A percentile compares a stretch with the other conserved stretches of the same genome.
phyloP scores from a whole-genome alignment of 2,329 filamentous ascomycete species.

The Talaromyces sp. region DNA sequence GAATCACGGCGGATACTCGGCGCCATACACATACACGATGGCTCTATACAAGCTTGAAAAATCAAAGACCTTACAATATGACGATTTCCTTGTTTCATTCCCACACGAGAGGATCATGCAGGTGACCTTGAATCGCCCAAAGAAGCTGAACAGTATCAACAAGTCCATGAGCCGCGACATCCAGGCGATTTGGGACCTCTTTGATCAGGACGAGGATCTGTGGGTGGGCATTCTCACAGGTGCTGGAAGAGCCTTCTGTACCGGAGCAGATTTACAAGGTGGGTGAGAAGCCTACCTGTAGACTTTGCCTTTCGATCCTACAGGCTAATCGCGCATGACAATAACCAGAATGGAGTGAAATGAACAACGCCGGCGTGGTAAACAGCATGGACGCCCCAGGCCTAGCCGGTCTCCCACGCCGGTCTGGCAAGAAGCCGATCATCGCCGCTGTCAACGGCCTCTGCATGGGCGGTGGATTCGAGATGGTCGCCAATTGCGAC shows the following conservation, averaged over 20 bases:
- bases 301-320: background rate
- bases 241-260: constrained; percentile 62
- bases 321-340: background rate
- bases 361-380: constrained; percentile 47
- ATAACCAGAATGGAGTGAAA: constrained; percentile 50
- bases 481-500: constrained; percentile 72
- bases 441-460: constrained; percentile 73
- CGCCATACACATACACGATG: background rate
- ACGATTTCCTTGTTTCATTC: constrained; percentile 3
- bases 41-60: background rate
- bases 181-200: constrained; percentile 54
- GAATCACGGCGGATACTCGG: background rate
- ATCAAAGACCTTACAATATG: background rate
- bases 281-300: background rate
- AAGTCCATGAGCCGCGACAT: constrained; percentile 43
- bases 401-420: constrained; percentile 51
- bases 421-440: constrained; percentile 68
- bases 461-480: constrained; percentile 71
- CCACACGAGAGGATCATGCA: constrained; percentile 29
- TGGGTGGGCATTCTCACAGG: constrained; percentile 63
- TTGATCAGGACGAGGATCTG: constrained; percentile 59
- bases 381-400: constrained; percentile 32
- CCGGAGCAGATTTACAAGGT: constrained; percentile 57
- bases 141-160: constrained; percentile 43
- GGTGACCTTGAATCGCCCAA: constrained; percentile 41